Evolutionary conservation across 805 yeast genomes (phyloP).

Genomic region (Kazachstania viticola): DNA sequence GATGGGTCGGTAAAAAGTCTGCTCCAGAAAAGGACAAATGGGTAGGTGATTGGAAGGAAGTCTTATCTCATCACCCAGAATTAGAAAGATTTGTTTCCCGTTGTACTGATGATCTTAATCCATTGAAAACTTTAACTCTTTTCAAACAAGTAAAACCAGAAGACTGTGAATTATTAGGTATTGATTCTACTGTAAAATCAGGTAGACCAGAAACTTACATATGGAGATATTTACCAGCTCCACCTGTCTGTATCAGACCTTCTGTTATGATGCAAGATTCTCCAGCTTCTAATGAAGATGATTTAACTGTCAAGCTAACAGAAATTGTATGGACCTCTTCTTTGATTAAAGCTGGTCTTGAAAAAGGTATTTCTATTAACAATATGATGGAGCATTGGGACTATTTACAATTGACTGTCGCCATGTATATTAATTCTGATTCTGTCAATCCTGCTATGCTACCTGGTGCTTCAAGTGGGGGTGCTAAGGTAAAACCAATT

Average conservation of each 20-base stretch:
- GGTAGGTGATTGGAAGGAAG: slow-evolving; percentile 77
- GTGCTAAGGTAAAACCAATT: slow-evolving; percentile 56
- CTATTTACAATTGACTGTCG: slow-evolving; percentile 85
- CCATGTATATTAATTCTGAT: slow-evolving; percentile 95
- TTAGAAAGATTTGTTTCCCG: slow-evolving; percentile 75
- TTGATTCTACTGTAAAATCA: slow-evolving; percentile 64
- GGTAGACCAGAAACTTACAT: slow-evolving; percentile 94
- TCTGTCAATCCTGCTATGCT: slow-evolving; percentile 70
- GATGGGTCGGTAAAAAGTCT: slow-evolving; percentile 88
- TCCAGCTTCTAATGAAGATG: slow-evolving; percentile 91
- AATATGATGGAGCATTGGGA: slow-evolving; percentile 99
- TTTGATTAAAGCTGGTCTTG: slow-evolving; percentile 85
- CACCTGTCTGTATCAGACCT: slow-evolving; percentile 97
- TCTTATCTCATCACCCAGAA: slow-evolving; percentile 71
- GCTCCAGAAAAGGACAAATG: slow-evolving; percentile 77
- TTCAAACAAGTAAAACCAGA: slow-evolving; percentile 77
- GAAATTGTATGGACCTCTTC: slow-evolving; percentile 97
- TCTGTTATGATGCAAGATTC: slow-evolving; percentile 87
- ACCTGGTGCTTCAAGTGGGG: slow-evolving; percentile 50
- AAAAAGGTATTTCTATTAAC: slow-evolving; percentile 86
- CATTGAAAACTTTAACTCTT: slow-evolving; percentile 74
- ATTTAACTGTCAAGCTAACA: slow-evolving; percentile 86
- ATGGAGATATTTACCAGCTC: slow-evolving; percentile 97
- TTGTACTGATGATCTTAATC: slow-evolving; percentile 88
- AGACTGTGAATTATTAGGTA: slow-evolving; percentile 88